Conservation (phyloP, 106 monocot genomes). For the Iris macrosiphon region DNA sequence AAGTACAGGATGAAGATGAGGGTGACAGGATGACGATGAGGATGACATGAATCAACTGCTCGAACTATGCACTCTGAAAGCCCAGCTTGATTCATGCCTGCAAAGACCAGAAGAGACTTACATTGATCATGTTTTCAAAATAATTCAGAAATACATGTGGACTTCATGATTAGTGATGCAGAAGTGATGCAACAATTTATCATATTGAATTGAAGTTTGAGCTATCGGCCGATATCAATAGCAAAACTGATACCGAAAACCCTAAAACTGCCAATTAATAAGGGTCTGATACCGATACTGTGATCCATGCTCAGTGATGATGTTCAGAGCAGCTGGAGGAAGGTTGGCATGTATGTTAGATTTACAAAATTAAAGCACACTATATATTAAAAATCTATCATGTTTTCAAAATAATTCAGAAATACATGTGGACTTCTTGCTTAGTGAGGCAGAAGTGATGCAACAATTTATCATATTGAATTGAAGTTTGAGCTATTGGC, state of each 20-base stretch:
- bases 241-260: too few relatives aligned
- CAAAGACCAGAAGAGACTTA: neutral
- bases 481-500: too few relatives aligned
- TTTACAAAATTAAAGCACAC: too few relatives aligned
- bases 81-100: slow-evolving; percentile 99
- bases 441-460: neutral
- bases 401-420: slow-evolving; percentile 1
- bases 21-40: too few relatives aligned
- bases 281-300: too few relatives aligned
- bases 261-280: too few relatives aligned
- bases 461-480: neutral
- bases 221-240: too few relatives aligned
- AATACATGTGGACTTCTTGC: neutral
- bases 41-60: slow-evolving; percentile 78
- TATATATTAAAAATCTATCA: too few relatives aligned
- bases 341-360: too few relatives aligned
- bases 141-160: neutral
- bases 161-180: neutral
- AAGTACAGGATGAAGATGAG: slow-evolving; percentile 87
- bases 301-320: too few relatives aligned
- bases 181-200: neutral
- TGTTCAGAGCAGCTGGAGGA: too few relatives aligned
- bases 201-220: too few relatives aligned
- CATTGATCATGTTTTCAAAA: neutral
- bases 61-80: slow-evolving; percentile 85